Evolutionary conservation across 306 rosid species (phyloP), one percentile per base, ranked within the genome.

Genomic region (Prosopis cineraria): DNA sequence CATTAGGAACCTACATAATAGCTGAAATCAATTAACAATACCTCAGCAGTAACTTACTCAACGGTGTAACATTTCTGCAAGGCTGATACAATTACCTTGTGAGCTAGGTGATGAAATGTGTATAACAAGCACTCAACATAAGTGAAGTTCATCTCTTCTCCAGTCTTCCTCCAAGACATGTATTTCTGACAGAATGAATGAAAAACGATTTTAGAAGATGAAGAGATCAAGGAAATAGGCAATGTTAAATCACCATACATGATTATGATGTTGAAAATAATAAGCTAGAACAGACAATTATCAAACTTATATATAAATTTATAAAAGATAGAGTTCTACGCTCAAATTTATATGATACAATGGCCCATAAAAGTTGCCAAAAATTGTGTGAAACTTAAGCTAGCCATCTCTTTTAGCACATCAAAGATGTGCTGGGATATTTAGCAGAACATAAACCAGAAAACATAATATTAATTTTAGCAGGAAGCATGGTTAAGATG

Each of bases 81-180:
- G 36, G 31, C 33, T 24, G 74, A 83, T 29, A 55, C 59, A 74
- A 31, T 55, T 44, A 95, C 99, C 98, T 91, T 96, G 80, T 96
- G 91, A 80, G 99, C 94, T 84, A 96, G 87, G 82, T 96, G 97
- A 84, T 93, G 99, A 87, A 93, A 96, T 39, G 98, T 90, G 81
- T 90, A 96, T 79, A 96, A 64, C 85, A 96, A 86, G 89, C 99
- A 96, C 85, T 96, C 99, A 45, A 91, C 96, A 72, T 96, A 91
- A 31, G 96, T 96, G 75, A 93, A 93, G 85, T 96, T 93, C 85
- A 84, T 91, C 86, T 93, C 98, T 60, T 96, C 98, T 83, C 96
- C 97, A 30, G 98, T 86, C 86, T 96, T 96, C 82, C 90, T 93
- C 81, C 88, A 78, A 56, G 97, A 93, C 96, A 96, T 91, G 84